These are phyloP conservation scores for Saccharomycopsis javanensis DNA, from an alignment of 805 yeast species.

Conservation along the genomic window DNA sequence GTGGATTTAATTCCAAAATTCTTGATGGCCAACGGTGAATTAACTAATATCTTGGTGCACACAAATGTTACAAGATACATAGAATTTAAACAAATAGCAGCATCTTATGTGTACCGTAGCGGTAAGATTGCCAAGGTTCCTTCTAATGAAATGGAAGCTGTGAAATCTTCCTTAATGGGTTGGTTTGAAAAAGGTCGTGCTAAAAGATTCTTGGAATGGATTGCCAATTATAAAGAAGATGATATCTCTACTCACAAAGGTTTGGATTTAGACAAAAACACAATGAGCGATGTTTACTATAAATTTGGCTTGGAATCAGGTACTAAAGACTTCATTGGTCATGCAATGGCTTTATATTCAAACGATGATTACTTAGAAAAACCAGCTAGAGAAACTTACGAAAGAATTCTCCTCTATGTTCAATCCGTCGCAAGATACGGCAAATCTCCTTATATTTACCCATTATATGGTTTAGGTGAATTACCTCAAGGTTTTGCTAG, in stretches of 20 bases:
- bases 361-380: constrained; percentile 81
- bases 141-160: constrained; percentile 82
- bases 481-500: constrained; percentile 99
- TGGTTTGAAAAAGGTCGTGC: constrained; percentile 91
- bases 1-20: constrained; percentile 95
- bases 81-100: constrained; percentile 94
- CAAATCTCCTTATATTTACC: constrained; percentile 92
- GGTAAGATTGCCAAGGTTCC: constrained; percentile 95
- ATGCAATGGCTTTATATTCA: constrained; percentile 96
- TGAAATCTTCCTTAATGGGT: constrained; percentile 88
- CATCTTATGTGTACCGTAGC: constrained; percentile 83
- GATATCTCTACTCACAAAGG: constrained; percentile 76
- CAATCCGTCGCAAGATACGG: constrained; percentile 92
- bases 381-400: constrained; percentile 88
- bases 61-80: constrained; percentile 93
- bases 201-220: constrained; percentile 84
- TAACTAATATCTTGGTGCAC: constrained; percentile 89
- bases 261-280: constrained; percentile 71
- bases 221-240: constrained; percentile 72
- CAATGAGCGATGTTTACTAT: constrained; percentile 85
- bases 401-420: constrained; percentile 75
- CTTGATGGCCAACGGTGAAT: constrained; percentile 94
- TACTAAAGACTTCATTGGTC: constrained; percentile 94
- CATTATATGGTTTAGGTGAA: constrained; percentile 94
- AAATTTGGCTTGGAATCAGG: constrained; percentile 88